Evolutionary conservation across 805 yeast genomes (phyloP), one percentile per base, ranked within the genome.

Genomic region (Candida tammaniensis): DNA sequence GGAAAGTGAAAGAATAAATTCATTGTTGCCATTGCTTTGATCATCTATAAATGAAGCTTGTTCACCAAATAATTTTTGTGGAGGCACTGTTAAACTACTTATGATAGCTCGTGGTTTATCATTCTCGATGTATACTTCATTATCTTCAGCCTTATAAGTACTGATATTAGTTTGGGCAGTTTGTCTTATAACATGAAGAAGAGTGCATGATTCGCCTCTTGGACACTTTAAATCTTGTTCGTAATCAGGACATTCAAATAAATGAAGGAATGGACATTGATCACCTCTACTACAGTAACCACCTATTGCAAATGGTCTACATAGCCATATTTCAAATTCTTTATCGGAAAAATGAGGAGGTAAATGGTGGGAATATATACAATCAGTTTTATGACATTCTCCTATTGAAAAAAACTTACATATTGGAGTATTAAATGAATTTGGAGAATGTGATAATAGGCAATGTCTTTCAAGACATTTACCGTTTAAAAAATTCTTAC

Each of bases 241-340:
- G 43, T 75, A 74, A 48, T 84, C 91, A 0, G 94, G 91, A 57
- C 94, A 85, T 38, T 75, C 74, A 44, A 64, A 71, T 11, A 59
- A 55, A 50, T 85, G 95, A 22, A 70, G 55, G 29, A 72, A 69
- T 5, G 71, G 65, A 50, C 94, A 85, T 19, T 48, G 43, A 17
- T 57, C 49, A 0, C 93, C 95, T 16, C 74, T 54, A 19, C 63
- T 72, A 55, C 94, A 86, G 59, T 74, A 82, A 1, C 89, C 88
- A 12, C 75, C 74, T 21, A 79, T 47, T 4, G 89, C 72, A 61
- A 85, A 86, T 18, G 73, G 78, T 15, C 86, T 64, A 49, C 95
- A 85, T 0, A 76, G 63, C 50, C 65, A 58, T 3, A 78, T 57
- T 18, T 63, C 68, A 13, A 12, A 17, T 2, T 17, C 13, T 9